Base-by-base conservation (phyloP, 1,139 yeast genomes). In the Geotrichum phurueaensis region DNA sequence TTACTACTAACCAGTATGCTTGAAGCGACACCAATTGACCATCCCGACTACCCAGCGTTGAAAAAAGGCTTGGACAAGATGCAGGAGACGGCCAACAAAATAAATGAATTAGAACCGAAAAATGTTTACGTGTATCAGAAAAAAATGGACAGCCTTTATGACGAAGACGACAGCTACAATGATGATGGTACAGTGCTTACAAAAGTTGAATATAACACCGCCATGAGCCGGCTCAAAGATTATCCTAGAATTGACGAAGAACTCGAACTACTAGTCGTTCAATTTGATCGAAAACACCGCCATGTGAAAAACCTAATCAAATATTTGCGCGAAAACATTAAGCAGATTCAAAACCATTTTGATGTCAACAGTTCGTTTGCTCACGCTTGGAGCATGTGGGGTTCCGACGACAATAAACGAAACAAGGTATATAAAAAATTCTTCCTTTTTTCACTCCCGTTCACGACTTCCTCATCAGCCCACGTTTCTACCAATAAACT, bases 1-100 rank as follows among this genome's bases (percentile, higher is more conserved):
- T 62, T 77, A 45, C 67, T 77, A 31, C 60, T 77, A 36, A 64
- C 65, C 18, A 62, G 71, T 20, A 57, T 74, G 53, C 57, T 73
- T 3, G 64, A 70, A 31, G 63, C 58, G 48, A 74, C 77, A 0
- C 65, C 70, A 0, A 63, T 59, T 9, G 63, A 59, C 20, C 76
- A 73, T 49, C 68, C 69, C 0, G 79, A 76, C 62, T 70, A 70
- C 61, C 60, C 31, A 9, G 60, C 68, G 9, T 59, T 76, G 12
- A 65, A 66, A 47, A 60, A 64, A 20, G 77, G 78, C 1, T 59
- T 63, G 27, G 59, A 60, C 15, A 63, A 63, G 51, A 65, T 73
- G 54, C 66, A 68, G 36, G 59, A 62, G 7, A 65, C 68, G 48
- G 73, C 73, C 2, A 71, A 69, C 43, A 63, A 70, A 36, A 73